Base-by-base conservation (phyloP, 192 early-diverging fungal genomes). In the Paraglomus occultum region DNA sequence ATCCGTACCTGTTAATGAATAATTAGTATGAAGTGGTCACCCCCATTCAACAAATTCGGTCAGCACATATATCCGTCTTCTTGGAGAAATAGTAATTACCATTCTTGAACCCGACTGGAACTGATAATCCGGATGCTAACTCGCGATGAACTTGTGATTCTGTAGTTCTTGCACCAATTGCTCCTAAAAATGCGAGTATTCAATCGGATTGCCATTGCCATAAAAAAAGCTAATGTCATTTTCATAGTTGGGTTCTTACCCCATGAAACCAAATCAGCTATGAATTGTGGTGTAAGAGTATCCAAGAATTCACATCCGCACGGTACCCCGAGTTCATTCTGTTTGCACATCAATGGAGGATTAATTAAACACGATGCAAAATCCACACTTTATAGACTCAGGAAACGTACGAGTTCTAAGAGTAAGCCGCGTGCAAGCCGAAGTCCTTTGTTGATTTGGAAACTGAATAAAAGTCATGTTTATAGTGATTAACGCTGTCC, bases 91-190 rank as follows among this genome's bases (percentile, higher is more conserved):
- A 23, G 17, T 48, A 46, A 4, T 23, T 48, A 77, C 91, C 91
- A 77, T 91, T 93, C 76, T 93, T 93, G 80, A 91, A 91, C 12
- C 91, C 91, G 57, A 93, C 89, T 8, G 90, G 85, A 45, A 84
- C 84, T 38, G 91, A 92, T 22, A 92, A 79, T 64, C 91, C 91
- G 58, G 91, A 92, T 18, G 90, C 86, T 57, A 92, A 81, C 79
- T 92, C 91, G 73, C 91, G 85, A 64, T 92, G 91, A 60, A 92
- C 80, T 73, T 92, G 91, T 45, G 90, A 91, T 76, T 92, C 91
- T 47, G 91, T 92, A 23, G 91, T 92, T 64, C 91, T 79, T 15
- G 91, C 91, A 67, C 91, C 91, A 77, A 92, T 90, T 22, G 91
- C 91, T 44, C 85, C 79, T 78, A 54, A 45, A 43, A 6, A 48